phyloP scores from a whole-genome alignment of 2,329 filamentous ascomycete species.

The Fusarium sp. region DNA sequence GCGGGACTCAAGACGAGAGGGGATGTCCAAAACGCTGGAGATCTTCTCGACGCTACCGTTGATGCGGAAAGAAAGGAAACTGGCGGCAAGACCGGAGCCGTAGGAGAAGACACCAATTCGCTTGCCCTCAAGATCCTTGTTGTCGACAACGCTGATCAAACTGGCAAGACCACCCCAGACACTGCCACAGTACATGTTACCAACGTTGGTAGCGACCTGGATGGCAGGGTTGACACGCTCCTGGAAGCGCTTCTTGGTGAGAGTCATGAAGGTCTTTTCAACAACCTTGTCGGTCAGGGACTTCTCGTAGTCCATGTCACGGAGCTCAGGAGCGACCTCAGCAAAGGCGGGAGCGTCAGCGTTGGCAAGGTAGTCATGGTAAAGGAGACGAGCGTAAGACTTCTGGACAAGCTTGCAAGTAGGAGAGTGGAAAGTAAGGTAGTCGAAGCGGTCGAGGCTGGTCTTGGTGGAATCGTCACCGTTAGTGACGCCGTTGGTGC shows the following conservation, averaged over 20 bases:
- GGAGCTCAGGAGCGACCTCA: slow-evolving; percentile 80
- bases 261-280: slow-evolving; percentile 87
- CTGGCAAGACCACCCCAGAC: slow-evolving; percentile 82
- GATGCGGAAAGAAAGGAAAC: slow-evolving; percentile 79
- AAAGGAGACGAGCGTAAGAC: slow-evolving; percentile 84
- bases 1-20: slow-evolving; percentile 74
- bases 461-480: slow-evolving; percentile 65
- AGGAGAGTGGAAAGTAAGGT: slow-evolving; percentile 84
- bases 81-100: slow-evolving; percentile 78
- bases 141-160: slow-evolving; percentile 72
- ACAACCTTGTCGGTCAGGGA: slow-evolving; percentile 84
- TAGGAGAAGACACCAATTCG: slow-evolving; percentile 82
- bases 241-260: slow-evolving; percentile 86
- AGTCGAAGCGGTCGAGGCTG: slow-evolving; percentile 83
- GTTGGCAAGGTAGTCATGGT: slow-evolving; percentile 85
- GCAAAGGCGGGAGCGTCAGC: slow-evolving; percentile 75
- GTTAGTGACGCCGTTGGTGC: slow-evolving; percentile 63
- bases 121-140: slow-evolving; percentile 75
- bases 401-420: slow-evolving; percentile 90
- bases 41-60: slow-evolving; percentile 77
- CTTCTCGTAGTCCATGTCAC: slow-evolving; percentile 81
- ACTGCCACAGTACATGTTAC: slow-evolving; percentile 76
- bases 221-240: slow-evolving; percentile 80
- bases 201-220: slow-evolving; percentile 81
- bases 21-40: slow-evolving; percentile 74